phyloP scores from a whole-genome alignment of 2,329 filamentous ascomycete species.

The Neofusicoccum kwambonambiense region DNA sequence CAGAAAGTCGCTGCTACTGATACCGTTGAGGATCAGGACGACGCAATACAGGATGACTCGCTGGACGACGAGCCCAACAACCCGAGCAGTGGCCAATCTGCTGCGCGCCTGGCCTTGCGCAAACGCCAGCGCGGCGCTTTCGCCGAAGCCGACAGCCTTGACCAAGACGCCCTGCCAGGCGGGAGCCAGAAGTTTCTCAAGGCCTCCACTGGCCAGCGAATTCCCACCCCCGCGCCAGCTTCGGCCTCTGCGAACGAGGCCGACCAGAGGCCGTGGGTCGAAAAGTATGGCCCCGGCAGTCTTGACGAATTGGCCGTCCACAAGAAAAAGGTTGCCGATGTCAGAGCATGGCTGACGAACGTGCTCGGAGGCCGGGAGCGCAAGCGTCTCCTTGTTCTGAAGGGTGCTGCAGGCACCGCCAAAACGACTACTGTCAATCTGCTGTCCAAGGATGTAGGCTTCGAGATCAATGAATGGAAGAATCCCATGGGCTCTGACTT shows the following conservation, averaged over 20 bases:
- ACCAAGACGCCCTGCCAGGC: constrained; percentile 25
- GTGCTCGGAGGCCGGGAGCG: constrained; percentile 61
- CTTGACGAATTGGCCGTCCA: constrained; percentile 88
- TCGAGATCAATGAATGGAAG: constrained; percentile 84
- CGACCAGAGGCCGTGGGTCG: constrained; percentile 78
- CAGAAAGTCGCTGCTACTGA: constrained; percentile 31
- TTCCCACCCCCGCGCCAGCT: constrained; percentile 30
- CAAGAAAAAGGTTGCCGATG: constrained; percentile 88
- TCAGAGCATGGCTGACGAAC: constrained; percentile 76
- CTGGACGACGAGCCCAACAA: constrained; percentile 27
- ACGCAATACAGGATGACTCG: constrained; percentile 39
- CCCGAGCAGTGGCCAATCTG: neutral
- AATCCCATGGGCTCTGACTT: constrained; percentile 69
- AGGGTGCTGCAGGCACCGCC: constrained; percentile 85
- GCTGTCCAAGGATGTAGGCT: constrained; percentile 72
- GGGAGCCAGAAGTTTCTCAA: constrained; percentile 48
- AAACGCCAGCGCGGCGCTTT: constrained; percentile 25
- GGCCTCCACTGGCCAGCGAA: constrained; percentile 34
- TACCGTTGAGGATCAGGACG: constrained; percentile 30
- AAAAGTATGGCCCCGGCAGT: constrained; percentile 72
- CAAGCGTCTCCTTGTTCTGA: constrained; percentile 78
- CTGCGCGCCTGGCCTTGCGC: constrained; percentile 29
- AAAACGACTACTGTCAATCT: constrained; percentile 86
- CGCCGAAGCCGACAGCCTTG: constrained; percentile 21
- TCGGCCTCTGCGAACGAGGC: constrained; percentile 32